Evolutionary conservation across 306 rosid species (phyloP).

Genomic region (Pterocarpus macrocarpus): DNA sequence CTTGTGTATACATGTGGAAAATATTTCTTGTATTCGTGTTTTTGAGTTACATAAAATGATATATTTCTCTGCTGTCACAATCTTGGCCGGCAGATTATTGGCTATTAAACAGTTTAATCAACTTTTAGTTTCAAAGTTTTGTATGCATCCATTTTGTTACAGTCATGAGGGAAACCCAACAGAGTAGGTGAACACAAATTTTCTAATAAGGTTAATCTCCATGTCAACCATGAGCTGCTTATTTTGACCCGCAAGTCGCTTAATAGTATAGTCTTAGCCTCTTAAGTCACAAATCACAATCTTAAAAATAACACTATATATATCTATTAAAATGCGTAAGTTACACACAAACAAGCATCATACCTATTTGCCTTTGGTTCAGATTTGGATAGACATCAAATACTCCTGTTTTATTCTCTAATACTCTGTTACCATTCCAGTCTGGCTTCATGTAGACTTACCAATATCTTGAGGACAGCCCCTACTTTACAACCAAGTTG

Average conservation of each 20-base stretch:
- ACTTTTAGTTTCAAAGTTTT: slow-evolving; percentile 40
- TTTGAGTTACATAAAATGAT: slow-evolving; percentile 32
- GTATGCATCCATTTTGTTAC: slow-evolving; percentile 28
- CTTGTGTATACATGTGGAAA: not conserved
- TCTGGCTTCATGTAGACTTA: slow-evolving; percentile 50
- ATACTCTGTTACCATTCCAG: slow-evolving; percentile 31
- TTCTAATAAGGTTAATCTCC: slow-evolving; percentile 34
- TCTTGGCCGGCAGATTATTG: slow-evolving; percentile 15
- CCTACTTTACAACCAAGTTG: slow-evolving; percentile 37
- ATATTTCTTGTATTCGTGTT: slow-evolving; percentile 29
- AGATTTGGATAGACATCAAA: slow-evolving; percentile 23
- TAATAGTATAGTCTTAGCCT: not conserved
- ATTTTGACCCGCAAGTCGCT: slow-evolving; percentile 54
- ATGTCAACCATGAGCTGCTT: slow-evolving; percentile 59
- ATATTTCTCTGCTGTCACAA: slow-evolving; percentile 16
- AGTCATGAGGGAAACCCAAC: slow-evolving; percentile 39
- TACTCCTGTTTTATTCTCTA: slow-evolving; percentile 29
- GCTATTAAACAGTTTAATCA: slow-evolving; percentile 37
- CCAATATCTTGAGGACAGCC: slow-evolving; percentile 40
- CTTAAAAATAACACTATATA: not conserved
- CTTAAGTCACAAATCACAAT: not conserved
- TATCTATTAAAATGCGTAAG: slow-evolving; percentile 6
- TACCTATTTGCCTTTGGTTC: slow-evolving; percentile 22
- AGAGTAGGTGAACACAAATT: slow-evolving; percentile 42
- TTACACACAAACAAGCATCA: slow-evolving; percentile 29